phyloP scores from a whole-genome alignment of 805 yeast genomes.

The Kluyveromyces lactis region DNA sequence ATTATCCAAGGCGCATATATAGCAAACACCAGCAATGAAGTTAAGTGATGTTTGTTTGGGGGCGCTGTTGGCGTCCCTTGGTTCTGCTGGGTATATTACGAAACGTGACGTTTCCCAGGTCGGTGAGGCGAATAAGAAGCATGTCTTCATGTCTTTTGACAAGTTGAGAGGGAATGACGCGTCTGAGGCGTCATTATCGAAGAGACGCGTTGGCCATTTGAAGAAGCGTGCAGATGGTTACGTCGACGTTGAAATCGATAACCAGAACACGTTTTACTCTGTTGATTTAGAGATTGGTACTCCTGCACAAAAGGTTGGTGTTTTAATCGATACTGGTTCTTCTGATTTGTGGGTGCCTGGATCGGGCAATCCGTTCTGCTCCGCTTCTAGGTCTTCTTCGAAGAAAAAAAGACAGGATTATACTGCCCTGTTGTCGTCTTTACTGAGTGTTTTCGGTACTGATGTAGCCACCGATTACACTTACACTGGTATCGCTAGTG shows the following conservation, averaged over 20 bases:
- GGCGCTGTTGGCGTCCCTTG: not conserved
- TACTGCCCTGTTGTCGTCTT: not conserved
- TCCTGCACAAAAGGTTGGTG: slow-evolving; percentile 43
- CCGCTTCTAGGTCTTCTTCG: not conserved
- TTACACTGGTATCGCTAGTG: not conserved
- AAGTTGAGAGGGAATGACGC: slow-evolving; percentile 17
- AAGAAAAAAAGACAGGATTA: not conserved
- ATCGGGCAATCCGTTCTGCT: slow-evolving; percentile 39
- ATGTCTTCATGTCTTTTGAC: slow-evolving; percentile 13
- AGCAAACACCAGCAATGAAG: not conserved
- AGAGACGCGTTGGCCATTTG: slow-evolving; percentile 8
- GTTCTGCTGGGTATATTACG: not conserved
- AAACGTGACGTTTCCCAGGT: slow-evolving; percentile 1
- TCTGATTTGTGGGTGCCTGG: slow-evolving; percentile 62
- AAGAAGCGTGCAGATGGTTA: slow-evolving; percentile 25
- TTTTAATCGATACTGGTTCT: slow-evolving; percentile 69
- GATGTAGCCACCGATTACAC: not conserved
- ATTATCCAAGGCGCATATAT: no score
- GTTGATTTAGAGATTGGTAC: slow-evolving; percentile 47
- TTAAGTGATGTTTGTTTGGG: not conserved
- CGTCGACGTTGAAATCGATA: slow-evolving; percentile 29
- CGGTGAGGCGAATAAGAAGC: slow-evolving; percentile 1
- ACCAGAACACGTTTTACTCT: slow-evolving; percentile 37
- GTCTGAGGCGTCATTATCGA: slow-evolving; percentile 10
- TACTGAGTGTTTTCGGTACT: not conserved